A percentile compares a stretch with the other conserved stretches of the same genome.
Conservation (phyloP, 257 asterid species). For the Osmanthus fragrans region DNA sequence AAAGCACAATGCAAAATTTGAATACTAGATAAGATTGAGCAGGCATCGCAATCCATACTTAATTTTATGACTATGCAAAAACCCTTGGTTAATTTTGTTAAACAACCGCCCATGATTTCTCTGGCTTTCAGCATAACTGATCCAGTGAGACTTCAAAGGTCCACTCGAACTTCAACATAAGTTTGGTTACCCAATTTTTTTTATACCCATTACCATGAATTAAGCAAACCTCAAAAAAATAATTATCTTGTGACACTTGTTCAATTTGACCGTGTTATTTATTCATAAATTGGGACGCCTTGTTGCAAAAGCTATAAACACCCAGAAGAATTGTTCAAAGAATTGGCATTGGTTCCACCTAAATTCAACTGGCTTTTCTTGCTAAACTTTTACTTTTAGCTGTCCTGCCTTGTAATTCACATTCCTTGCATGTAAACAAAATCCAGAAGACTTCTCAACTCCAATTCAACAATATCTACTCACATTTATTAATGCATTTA, state of each 20-base stretch:
- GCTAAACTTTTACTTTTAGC: slow-evolving; percentile 35
- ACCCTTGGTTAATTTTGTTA: no score
- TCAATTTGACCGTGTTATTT: not conserved
- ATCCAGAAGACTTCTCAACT: not conserved
- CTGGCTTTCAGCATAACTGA: no score
- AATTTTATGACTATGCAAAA: no score
- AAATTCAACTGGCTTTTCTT: slow-evolving; percentile 41
- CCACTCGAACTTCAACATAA: not conserved
- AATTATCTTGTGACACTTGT: not conserved
- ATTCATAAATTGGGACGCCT: slow-evolving; percentile 8
- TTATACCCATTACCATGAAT: not conserved
- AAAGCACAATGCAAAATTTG: no score
- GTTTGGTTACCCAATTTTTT: no score
- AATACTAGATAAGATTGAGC: no score
- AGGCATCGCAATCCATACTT: no score
- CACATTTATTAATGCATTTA: not conserved
- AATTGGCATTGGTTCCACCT: slow-evolving; percentile 36
- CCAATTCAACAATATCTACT: not conserved
- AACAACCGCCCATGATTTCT: no score
- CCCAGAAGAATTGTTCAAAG: not conserved
- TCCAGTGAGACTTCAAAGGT: not conserved
- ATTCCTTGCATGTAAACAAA: not conserved
- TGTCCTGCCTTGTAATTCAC: slow-evolving; percentile 43
- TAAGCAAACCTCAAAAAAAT: not conserved
- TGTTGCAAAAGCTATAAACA: not conserved